A percentile compares a stretch with the other conserved stretches of the same genome.
Evolutionary conservation across 805 yeast genomes (phyloP).

Genomic region (Saturnispora kantuleensis): DNA sequence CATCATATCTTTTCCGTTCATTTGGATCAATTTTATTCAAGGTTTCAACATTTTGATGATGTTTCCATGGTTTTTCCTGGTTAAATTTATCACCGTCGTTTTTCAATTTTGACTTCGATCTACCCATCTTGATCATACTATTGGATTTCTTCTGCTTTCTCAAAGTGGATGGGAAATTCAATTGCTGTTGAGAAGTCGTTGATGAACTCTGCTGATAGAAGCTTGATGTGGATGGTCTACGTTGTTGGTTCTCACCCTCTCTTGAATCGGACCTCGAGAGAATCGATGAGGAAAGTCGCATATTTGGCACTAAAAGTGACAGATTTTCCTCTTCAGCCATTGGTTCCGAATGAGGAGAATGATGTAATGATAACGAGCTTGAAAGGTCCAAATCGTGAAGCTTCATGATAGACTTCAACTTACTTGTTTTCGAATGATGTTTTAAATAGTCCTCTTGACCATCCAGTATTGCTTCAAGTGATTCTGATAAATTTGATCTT

Average conservation of each 20-base stretch:
- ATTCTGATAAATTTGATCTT: not conserved
- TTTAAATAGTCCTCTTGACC: no score
- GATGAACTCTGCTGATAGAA: no score
- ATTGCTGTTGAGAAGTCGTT: slow-evolving; percentile 14
- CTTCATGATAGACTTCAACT: no score
- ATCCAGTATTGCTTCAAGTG: not conserved
- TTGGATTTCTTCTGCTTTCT: slow-evolving; percentile 24
- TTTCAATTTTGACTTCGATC: slow-evolving; percentile 19
- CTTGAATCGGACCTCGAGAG: no score
- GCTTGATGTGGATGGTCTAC: no score
- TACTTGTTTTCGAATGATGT: no score
- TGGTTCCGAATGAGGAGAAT: not conserved
- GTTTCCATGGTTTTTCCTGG: slow-evolving; percentile 91
- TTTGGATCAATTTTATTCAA: slow-evolving; percentile 28
- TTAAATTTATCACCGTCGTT: slow-evolving; percentile 44
- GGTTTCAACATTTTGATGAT: slow-evolving; percentile 43
- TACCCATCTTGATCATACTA: slow-evolving; percentile 4
- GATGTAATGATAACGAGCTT: no score
- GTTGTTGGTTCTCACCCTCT: no score
- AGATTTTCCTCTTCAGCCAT: not conserved
- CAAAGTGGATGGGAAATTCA: slow-evolving; percentile 43
- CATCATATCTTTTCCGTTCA: slow-evolving; percentile 85
- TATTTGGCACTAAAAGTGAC: no score
- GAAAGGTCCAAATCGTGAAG: no score
- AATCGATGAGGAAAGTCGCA: no score